Evolutionary conservation across 75 land plant species (phyloP), one percentile per base, ranked within the genome.

Genomic region (Chamaecyparis obtusa): DNA sequence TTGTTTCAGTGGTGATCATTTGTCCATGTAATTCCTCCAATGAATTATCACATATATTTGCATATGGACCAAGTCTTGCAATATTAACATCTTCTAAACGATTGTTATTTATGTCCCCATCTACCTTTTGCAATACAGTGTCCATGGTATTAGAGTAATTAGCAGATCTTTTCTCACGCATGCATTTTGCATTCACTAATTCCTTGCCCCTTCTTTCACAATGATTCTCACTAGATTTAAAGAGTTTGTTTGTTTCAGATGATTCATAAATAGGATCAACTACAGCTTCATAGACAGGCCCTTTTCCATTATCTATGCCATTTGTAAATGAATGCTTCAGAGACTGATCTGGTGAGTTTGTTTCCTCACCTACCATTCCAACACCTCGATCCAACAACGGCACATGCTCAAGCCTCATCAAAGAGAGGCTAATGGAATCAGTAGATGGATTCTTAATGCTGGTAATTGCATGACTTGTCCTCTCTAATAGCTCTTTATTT

Each of bases 221-320:
- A 81, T 44, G 32, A 46, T 81, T 81, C 15, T 44, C 76, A 74
- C 37, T 27, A 81, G 33, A 44, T 81, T 46, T 81, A 43, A 15
- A 81, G 5, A 27, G 46, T 81, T 44, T 13, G 27, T 32, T 81
- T 46, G 49, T 81, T 81, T 81, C 33, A n/a, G 51, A 81, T 81
- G 36, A 84, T 32, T 84, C 49, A 54, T 33, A 36, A 49, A 55
- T 84, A 84, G 85, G 33, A 67, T 55, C 16, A 56, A 56, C 85
- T 8, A 84, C 51, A 54, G 85, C 64, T 84, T 56, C 39, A 17
- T 84, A 56, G 10, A 54, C 64, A 13, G 64, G 1, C 9, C 37
- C 64, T 33, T 84, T 84, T 56, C 32, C 67, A 84, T 21, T 35
- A 21, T 84, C 13, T 54, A 48, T 55, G 27, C 41, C 11, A 35